Evolutionary conservation across 1,284 basidiomycete genomes (phyloP).

Genomic region (Vanrija sp.): DNA sequence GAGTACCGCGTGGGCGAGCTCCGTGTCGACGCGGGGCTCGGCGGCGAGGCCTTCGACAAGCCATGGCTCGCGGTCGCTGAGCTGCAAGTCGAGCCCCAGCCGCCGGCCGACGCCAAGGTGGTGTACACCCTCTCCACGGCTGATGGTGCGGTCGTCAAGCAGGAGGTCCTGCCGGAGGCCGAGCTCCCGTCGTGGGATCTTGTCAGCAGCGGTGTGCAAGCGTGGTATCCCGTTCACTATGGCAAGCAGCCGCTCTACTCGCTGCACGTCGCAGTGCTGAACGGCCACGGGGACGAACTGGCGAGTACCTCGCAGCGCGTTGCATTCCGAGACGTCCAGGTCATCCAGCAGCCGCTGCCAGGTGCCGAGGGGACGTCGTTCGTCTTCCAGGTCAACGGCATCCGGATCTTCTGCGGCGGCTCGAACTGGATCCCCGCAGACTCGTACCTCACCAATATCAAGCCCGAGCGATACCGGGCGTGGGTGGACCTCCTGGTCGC

Average conservation of each 20-base stretch:
- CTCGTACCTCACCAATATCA: constrained; percentile 73
- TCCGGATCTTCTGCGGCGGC: constrained; percentile 82
- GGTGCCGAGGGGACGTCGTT: constrained; percentile 68
- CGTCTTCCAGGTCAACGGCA: constrained; percentile 81
- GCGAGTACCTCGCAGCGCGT: constrained; percentile 45
- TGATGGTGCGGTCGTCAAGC: constrained; percentile 22
- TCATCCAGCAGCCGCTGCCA: constrained; percentile 68
- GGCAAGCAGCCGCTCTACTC: constrained; percentile 73
- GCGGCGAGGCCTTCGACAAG: constrained; percentile 63
- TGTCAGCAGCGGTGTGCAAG: constrained; percentile 52
- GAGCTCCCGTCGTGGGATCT: constrained; percentile 56
- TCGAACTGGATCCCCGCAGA: constrained; percentile 93
- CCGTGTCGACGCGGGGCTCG: constrained; percentile 48
- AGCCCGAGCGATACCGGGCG: constrained; percentile 49
- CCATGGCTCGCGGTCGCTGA: not conserved
- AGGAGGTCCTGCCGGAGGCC: constrained; percentile 24
- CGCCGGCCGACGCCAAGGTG: constrained; percentile 2
- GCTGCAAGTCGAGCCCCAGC: constrained; percentile 1
- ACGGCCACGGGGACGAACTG: constrained; percentile 23
- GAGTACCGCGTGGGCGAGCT: constrained; percentile 61
- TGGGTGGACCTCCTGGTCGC: constrained; percentile 52
- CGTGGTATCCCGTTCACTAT: constrained; percentile 74
- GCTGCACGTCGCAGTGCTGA: constrained; percentile 56
- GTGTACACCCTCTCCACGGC: constrained; percentile 10
- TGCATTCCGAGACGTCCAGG: constrained; percentile 67